Evolutionary conservation across 495 filamentous ascomycete species (phyloP).

Genomic region (Clohesyomyces aquaticus): DNA sequence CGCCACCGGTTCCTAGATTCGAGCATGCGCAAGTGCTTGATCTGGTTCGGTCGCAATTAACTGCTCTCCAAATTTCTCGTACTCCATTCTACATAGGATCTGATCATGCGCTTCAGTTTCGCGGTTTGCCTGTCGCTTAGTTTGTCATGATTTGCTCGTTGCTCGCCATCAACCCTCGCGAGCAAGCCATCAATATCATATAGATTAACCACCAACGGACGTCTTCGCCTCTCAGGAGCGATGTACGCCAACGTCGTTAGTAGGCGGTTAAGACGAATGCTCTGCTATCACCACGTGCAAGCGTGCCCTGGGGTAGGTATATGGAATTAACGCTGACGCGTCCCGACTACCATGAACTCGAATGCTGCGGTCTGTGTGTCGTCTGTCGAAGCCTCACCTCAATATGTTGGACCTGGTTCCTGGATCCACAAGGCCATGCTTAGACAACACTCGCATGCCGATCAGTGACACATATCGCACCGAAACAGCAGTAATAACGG

Average conservation of each 20-base stretch:
- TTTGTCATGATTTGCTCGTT: neutral
- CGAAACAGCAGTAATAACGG: neutral
- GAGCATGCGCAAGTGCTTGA: neutral
- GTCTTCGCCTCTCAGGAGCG: neutral
- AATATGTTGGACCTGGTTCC: conserved; percentile 20
- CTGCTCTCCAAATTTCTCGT: neutral
- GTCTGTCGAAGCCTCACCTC: conserved; percentile 8
- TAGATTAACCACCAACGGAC: conserved; percentile 14
- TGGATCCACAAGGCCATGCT: conserved; percentile 7
- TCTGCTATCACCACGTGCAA: conserved; percentile 23
- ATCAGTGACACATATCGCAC: conserved; percentile 15
- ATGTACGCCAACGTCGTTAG: neutral
- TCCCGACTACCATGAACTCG: conserved; percentile 17
- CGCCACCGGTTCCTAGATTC: neutral
- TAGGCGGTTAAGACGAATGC: neutral
- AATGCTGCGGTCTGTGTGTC: neutral
- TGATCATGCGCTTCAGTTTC: neutral
- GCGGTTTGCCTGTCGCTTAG: neutral
- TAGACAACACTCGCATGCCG: neutral
- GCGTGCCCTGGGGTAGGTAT: neutral
- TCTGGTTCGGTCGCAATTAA: neutral
- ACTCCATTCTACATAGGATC: neutral
- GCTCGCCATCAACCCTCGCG: neutral
- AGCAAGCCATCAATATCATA: conserved; percentile 14
- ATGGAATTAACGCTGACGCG: conserved; percentile 9